A percentile compares a stretch with the other conserved stretches of the same genome.
Evolutionary conservation across 176 grass and related monocot species (phyloP).

Genomic region (Poa annua): DNA sequence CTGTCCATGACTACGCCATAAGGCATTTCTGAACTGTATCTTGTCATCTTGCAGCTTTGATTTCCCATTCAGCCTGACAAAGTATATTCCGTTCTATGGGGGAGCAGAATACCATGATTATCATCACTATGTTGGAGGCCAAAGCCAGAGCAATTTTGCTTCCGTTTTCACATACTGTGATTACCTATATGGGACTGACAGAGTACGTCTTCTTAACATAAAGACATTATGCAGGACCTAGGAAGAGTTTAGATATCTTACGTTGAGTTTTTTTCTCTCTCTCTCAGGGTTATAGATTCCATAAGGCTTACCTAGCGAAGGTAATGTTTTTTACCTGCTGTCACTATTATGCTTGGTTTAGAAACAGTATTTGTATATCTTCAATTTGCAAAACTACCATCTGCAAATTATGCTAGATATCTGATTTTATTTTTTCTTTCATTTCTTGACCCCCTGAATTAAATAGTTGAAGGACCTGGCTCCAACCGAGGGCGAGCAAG

Average conservation of each 20-base stretch:
- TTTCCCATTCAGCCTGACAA: conserved; percentile 83
- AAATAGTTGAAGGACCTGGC: conserved; percentile 58
- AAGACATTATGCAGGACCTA: conserved; percentile 4
- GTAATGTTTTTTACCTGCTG: conserved; percentile 38
- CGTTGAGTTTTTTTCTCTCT: conserved; percentile 36
- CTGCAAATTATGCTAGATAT: conserved; percentile 14
- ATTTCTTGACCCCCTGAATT: conserved; percentile 7
- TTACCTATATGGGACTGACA: conserved; percentile 91
- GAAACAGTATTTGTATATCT: no score
- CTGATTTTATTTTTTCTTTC: conserved; percentile 13
- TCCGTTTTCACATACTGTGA: conserved; percentile 97
- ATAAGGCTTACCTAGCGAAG: conserved; percentile 76
- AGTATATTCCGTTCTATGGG: conserved; percentile 94
- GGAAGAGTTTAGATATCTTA: conserved; percentile 24
- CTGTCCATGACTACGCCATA: not conserved
- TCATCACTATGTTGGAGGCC: conserved; percentile 91
- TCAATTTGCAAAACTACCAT: not conserved
- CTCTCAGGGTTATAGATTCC: conserved; percentile 91
- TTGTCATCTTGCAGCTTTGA: conserved; percentile 69
- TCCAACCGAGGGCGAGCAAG: conserved; percentile 38
- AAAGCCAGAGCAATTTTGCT: conserved; percentile 93
- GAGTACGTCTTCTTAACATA: conserved; percentile 50
- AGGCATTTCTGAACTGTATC: not conserved
- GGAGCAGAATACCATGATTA: conserved; percentile 98
- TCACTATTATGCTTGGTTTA: not conserved